Evolutionary conservation across 805 yeast genomes (phyloP).

Genomic region (Saturnispora zaruensis): DNA sequence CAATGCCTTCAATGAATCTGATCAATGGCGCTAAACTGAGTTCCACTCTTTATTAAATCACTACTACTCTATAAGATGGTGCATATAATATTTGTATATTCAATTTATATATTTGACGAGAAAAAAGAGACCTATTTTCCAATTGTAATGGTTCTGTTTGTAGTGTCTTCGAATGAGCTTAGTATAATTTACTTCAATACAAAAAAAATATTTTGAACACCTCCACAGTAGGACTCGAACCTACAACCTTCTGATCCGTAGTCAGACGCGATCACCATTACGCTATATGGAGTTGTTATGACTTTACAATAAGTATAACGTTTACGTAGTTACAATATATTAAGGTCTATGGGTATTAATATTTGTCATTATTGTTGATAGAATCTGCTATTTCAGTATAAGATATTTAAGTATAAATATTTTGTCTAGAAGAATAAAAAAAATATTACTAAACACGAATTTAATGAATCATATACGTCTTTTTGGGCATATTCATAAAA

Average conservation of each 20-base stretch:
- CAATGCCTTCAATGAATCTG: neutral
- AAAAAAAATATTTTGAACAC: slow-evolving; percentile 8
- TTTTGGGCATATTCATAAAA: no score
- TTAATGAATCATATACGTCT: no score
- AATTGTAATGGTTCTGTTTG: no score
- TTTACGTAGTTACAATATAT: no score
- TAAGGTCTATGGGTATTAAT: no score
- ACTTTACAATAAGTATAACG: neutral
- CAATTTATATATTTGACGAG: neutral
- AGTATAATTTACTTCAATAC: no score
- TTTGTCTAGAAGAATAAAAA: no score
- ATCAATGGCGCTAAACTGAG: neutral
- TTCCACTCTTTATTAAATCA: neutral
- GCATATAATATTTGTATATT: neutral
- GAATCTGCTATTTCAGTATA: no score
- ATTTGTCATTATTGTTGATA: no score
- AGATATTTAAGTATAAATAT: no score
- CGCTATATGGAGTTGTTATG: slow-evolving; percentile 15
- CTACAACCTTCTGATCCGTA: slow-evolving; percentile 20
- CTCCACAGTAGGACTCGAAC: slow-evolving; percentile 20
- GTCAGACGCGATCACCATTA: slow-evolving; percentile 21
- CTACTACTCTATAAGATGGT: neutral
- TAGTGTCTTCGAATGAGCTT: no score
- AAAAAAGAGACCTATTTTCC: neutral
- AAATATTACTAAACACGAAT: no score